Conservation (phyloP, 495 filamentous ascomycete genomes). For the Tuber microsphaerosporum region DNA sequence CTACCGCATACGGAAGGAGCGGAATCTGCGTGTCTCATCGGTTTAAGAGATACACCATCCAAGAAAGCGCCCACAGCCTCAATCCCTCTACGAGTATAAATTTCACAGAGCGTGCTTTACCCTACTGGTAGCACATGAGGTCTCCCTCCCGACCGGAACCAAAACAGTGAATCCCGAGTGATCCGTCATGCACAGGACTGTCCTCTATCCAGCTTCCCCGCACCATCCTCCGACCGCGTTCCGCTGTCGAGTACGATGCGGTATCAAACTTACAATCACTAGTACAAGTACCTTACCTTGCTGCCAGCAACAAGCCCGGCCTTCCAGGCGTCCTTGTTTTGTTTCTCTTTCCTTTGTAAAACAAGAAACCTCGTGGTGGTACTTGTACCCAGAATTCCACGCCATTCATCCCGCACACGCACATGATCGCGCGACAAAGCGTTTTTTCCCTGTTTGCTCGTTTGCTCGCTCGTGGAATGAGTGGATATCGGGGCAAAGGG, state of each 20-base stretch:
- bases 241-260: neutral
- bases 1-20: too few relatives aligned
- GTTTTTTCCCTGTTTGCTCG: neutral
- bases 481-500: neutral
- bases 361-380: neutral
- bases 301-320: neutral
- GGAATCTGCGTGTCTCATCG: too few relatives aligned
- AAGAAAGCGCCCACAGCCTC: neutral
- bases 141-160: neutral
- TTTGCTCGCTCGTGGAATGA: neutral
- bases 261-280: neutral
- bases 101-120: too few relatives aligned
- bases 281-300: neutral
- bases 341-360: neutral
- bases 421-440: neutral
- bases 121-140: too few relatives aligned
- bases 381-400: neutral
- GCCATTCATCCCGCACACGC: neutral
- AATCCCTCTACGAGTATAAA: neutral
- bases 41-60: too few relatives aligned
- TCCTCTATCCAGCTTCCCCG: neutral
- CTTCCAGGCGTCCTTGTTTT: neutral
- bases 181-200: neutral
- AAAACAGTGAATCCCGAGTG: neutral
- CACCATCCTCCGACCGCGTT: neutral